Evolutionary conservation across 306 rosid species (phyloP), one percentile per base, ranked within the genome.

Genomic region (Dalbergia cochinchinensis): DNA sequence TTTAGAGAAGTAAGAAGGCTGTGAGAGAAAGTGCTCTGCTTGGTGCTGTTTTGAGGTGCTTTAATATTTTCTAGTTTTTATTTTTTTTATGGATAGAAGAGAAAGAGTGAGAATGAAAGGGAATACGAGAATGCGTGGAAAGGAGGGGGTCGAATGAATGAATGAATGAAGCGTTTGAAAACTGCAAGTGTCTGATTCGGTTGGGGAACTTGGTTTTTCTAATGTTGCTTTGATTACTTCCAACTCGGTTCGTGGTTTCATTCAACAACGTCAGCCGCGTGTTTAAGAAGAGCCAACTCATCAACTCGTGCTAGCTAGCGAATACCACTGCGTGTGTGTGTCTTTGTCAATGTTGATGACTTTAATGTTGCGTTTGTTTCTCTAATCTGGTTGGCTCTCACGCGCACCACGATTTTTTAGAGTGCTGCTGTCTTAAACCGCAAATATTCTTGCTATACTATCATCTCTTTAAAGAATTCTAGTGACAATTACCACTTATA

Each of bases 241-340:
- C 14, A 4, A 10, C 11, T 11, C 2, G 1, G 2, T 26, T 65
- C 2, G 44, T 6, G 20, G 16, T 44, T 9, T 1, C 16, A 48
- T 57, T 80, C 79, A 57, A 73, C 33, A 42, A 7, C 44, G 16
- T 58, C 22, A 59, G 16, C 68, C 42, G 68, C 78, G 78, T 60
- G 26, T 42, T 61, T 8, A 1, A 42, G 3, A 42, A 42, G 10
- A 42, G 47, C 47, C 47, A 42, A 42, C 47, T 41, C 3, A 20
- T 20, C 47, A 42, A 42, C 47, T 4, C 41, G 2, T 26, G 31
- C 31, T 26, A 26, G 41, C 41, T 37, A 37, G 41, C 41, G 47
- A 7, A 42, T 42, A 42, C 47, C 9, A 42, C 47, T 42, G 47
- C 6, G 6, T 42, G 47, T 42, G 6, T 8, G 11, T 37, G 41